Evolutionary conservation across 176 grass and related monocot species (phyloP), one percentile per base, ranked within the genome.

Genomic region (Cenchrus americanus): DNA sequence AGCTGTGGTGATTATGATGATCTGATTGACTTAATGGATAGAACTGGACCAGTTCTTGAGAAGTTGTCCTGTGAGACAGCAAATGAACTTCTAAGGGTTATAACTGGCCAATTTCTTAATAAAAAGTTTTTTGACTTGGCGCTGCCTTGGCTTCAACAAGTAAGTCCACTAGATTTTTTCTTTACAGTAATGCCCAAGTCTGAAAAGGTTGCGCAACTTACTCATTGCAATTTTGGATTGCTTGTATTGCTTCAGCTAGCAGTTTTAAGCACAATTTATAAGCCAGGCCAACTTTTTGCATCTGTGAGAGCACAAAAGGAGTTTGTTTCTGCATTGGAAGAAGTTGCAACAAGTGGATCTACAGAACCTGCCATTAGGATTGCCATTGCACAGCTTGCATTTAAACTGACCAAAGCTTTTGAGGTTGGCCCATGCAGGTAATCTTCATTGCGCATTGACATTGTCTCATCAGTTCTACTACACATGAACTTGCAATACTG

Each of bases 131-230:
- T 90, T 64, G 87, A 92, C 73, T 59, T 84, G 71, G 76, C 78
- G 8, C 70, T 96, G 48, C 89, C 93, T 79, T 99, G 96, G 96
- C 87, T 99, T 77, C 93, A 96, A 86, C 93, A 99, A 70, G 96
- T 92, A 73, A 83, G 43, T 77, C 85, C 7, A 46, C 21, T 73
- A 61, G 10, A 12, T 59, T 86, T 59, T 86, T 80, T 50, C 61
- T 80, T 21, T 73, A n/a, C 26, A 48, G 54, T 53, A 23, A 62
- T 43, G n/a, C 27, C 13, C 19, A 26, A 41, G 14, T 62, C 52
- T 47, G 32, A 87, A 62, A 49, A 70, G 65, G 14, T 66, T 85
- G 32, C 73, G 22, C 10, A 82, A 48, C 41, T 83, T 26, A 82
- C 52, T 70, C 51, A 75, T 87, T 74, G 53, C 68, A 66, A 57